Evolutionary conservation across 805 yeast genomes (phyloP).

Genomic region (Candida rishiriensis): DNA sequence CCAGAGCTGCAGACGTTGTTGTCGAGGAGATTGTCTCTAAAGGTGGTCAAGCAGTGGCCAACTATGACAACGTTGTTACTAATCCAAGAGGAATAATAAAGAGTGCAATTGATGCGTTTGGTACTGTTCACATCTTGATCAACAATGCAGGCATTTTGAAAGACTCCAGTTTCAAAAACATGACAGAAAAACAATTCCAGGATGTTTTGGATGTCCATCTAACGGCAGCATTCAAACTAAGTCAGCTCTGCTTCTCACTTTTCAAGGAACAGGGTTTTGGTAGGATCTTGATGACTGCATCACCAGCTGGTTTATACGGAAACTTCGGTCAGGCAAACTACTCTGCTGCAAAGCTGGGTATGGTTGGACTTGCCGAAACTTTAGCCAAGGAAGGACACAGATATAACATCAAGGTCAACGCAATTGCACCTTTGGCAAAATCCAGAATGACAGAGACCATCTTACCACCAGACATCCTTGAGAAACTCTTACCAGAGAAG

Average conservation of each 20-base stretch:
- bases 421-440: constrained; percentile 92
- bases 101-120: constrained; percentile 82
- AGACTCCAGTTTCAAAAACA: constrained; percentile 81
- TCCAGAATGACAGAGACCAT: constrained; percentile 94
- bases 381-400: constrained; percentile 90
- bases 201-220: constrained; percentile 83
- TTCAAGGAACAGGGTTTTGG: constrained; percentile 83
- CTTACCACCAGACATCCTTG: constrained; percentile 79
- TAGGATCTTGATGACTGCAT: constrained; percentile 86
- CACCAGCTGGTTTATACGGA: constrained; percentile 96
- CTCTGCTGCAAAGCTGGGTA: constrained; percentile 86
- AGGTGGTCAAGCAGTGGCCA: constrained; percentile 90
- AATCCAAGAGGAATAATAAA: constrained; percentile 81
- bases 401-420: constrained; percentile 78
- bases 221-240: constrained; percentile 80
- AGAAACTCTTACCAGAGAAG: constrained; percentile 77
- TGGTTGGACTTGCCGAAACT: constrained; percentile 90
- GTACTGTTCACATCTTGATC: constrained; percentile 81
- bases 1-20: constrained; percentile 80
- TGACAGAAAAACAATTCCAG: constrained; percentile 75
- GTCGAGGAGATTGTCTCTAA: constrained; percentile 72
- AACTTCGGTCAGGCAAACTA: constrained; percentile 96
- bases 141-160: constrained; percentile 95
- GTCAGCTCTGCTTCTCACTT: constrained; percentile 90
- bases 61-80: constrained; percentile 82